phyloP scores from a whole-genome alignment of 192 early-diverging fungal genomes.

The Coemansia sp. region DNA sequence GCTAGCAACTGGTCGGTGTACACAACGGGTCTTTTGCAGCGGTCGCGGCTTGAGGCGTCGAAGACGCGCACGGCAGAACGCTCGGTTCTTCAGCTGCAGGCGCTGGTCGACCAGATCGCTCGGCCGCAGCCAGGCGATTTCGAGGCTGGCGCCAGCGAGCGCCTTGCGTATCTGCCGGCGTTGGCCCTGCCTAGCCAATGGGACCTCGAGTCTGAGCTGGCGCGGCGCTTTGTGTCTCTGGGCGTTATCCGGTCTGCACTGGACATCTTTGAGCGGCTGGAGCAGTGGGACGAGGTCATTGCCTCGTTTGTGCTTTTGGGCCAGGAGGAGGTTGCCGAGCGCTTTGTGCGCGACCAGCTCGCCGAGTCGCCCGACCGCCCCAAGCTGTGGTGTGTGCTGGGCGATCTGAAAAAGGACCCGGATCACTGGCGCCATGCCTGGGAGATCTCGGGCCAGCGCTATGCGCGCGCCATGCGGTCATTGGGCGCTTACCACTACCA shows the following conservation, averaged over 20 bases:
- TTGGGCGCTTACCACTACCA: slow-evolving; percentile 81
- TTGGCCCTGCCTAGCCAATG: slow-evolving; percentile 86
- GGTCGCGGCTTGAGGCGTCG: slow-evolving; percentile 83
- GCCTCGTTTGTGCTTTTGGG: slow-evolving; percentile 83
- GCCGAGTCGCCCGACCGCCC: slow-evolving; percentile 65
- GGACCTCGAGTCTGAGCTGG: slow-evolving; percentile 94
- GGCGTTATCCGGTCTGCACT: slow-evolving; percentile 89
- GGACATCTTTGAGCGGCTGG: slow-evolving; percentile 90
- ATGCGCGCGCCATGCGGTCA: slow-evolving; percentile 92
- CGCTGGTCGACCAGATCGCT: slow-evolving; percentile 91
- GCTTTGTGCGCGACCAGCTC: slow-evolving; percentile 66
- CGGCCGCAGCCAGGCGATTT: slow-evolving; percentile 29
- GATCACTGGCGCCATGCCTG: slow-evolving; percentile 83
- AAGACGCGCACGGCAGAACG: slow-evolving; percentile 89
- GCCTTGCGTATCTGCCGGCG: slow-evolving; percentile 77
- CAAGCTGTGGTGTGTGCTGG: slow-evolving; percentile 86
- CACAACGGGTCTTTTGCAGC: slow-evolving; percentile 89
- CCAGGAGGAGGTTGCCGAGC: slow-evolving; percentile 83
- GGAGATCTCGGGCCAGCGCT: slow-evolving; percentile 76
- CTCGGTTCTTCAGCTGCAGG: slow-evolving; percentile 86
- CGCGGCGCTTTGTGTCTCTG: slow-evolving; percentile 72
- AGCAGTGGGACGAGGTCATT: slow-evolving; percentile 96
- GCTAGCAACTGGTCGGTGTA: slow-evolving; percentile 98
- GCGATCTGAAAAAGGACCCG: slow-evolving; percentile 78
- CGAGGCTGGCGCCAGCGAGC: slow-evolving; percentile 58